Evolutionary conservation across 2,329 filamentous ascomycete genomes (phyloP).

Genomic region (Daldinia sp.): DNA sequence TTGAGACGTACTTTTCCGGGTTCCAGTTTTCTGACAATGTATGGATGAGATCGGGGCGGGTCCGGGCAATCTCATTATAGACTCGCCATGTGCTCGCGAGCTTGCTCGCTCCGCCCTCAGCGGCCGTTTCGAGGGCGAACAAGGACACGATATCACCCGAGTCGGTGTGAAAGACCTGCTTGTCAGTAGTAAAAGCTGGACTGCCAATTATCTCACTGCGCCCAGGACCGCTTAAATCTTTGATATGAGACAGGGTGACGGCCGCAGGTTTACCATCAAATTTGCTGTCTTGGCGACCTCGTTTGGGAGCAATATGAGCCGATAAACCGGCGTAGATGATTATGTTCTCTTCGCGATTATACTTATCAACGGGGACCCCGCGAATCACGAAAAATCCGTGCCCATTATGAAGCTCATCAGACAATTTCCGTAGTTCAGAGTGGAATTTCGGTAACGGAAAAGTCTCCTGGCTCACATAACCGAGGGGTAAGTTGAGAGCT

Average conservation of each 20-base stretch:
- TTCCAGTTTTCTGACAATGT: constrained; percentile 62
- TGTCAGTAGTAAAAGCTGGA: constrained; percentile 67
- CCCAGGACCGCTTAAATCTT: constrained; percentile 57
- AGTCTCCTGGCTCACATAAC: constrained; percentile 56
- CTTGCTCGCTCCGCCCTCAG: constrained; percentile 64
- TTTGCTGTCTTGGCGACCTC: constrained; percentile 61
- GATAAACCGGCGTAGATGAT: constrained; percentile 68
- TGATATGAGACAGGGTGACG: constrained; percentile 67
- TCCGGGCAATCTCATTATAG: constrained; percentile 68
- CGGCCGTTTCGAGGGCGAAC: constrained; percentile 61
- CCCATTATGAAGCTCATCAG: constrained; percentile 63
- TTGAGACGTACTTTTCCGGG: constrained; percentile 53
- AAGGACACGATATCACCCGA: constrained; percentile 66
- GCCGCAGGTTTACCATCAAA: constrained; percentile 57
- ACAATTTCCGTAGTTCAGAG: constrained; percentile 58
- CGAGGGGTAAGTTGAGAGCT: constrained; percentile 51
- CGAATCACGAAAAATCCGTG: constrained; percentile 69
- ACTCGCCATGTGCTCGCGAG: constrained; percentile 66
- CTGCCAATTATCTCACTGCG: constrained; percentile 58
- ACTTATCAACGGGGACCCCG: constrained; percentile 61
- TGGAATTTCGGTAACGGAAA: constrained; percentile 65
- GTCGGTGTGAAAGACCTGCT: constrained; percentile 71
- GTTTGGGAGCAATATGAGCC: constrained; percentile 62
- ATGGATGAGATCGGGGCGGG: constrained; percentile 65
- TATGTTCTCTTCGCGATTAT: constrained; percentile 64